Base-by-base conservation (phyloP, 345 rosid species). In the Lepidium sativum region DNA sequence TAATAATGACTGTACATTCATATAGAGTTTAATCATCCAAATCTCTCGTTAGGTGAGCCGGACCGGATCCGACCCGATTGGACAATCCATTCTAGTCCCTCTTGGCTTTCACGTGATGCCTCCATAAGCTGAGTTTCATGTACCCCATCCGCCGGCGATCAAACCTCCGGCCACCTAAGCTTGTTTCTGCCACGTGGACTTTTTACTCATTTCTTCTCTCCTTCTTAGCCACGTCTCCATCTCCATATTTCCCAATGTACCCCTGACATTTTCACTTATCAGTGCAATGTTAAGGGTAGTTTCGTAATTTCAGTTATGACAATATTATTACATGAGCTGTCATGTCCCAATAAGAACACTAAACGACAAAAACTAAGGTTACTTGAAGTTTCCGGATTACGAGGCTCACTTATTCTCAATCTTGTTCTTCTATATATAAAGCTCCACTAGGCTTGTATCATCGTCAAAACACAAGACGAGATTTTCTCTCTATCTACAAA, bases 101-200 rank as follows among this genome's bases (percentile, higher is more conserved):
- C n/a, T n/a, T n/a, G n/a, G 53, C 8, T 34, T 65, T 65, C 75
- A 71, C 70, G 70, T 63, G 69, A 64, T 55, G 25, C 40, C 29
- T n/a, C 68, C n/a, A n/a, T n/a, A n/a, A n/a, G n/a, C n/a, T n/a
- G n/a, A n/a, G n/a, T 55, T 58, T 58, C 60, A 25, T 57, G 70
- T 60, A 51, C 48, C 60, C 71, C 61, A 65, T 66, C 67, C 62
- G 67, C 71, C 62, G 76, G 61, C 9, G 62, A 59, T 44, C 34
- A 49, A 57, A 72, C 67, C 27, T 7, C 67, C 67, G 61, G 62
- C 56, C 76, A 65, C 67, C 76, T 65, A 66, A 42, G 56, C 57
- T 37, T 39, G 10, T 43, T 42, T 16, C 20, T 12, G 62, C 71
- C 76, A 72, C 67, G 66, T 72, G 67, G 31, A 43, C 50, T 9